Evolutionary conservation across 192 early-diverging fungal genomes (phyloP).

Genomic region (Dissophora globulifera): DNA sequence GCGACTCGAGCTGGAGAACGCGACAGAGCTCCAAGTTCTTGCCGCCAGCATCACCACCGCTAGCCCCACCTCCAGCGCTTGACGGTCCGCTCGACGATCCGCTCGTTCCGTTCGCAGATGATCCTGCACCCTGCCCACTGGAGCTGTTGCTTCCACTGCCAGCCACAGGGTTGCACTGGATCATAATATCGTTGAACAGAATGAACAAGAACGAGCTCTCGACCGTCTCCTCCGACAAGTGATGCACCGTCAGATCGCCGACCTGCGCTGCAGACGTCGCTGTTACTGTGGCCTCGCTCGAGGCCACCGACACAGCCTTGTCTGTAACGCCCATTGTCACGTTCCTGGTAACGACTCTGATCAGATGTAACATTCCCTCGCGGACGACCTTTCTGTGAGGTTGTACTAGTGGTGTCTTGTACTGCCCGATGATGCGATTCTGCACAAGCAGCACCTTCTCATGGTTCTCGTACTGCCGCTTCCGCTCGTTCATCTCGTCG

Average conservation of each 20-base stretch:
- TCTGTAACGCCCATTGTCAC: conserved; percentile 46
- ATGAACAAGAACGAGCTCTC: conserved; percentile 63
- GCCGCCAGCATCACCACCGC: neutral
- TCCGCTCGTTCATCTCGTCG: conserved; percentile 87
- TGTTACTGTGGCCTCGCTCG: no score
- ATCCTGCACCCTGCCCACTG: neutral
- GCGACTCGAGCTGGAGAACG: conserved; percentile 46
- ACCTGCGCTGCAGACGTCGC: neutral
- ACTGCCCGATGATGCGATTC: conserved; percentile 48
- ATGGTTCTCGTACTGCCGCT: conserved; percentile 77
- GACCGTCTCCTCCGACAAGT: conserved; percentile 54
- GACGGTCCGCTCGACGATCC: no score
- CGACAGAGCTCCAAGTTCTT: conserved; percentile 38
- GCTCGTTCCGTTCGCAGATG: neutral
- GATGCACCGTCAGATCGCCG: conserved; percentile 36
- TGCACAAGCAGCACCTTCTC: conserved; percentile 61
- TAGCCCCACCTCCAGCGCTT: neutral
- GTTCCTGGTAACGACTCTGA: conserved; percentile 48
- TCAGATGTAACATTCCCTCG: conserved; percentile 63
- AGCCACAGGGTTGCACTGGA: conserved; percentile 54
- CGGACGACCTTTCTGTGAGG: conserved; percentile 65
- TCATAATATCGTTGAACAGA: conserved; percentile 72
- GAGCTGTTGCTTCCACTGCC: neutral
- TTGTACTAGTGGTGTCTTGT: conserved; percentile 55
- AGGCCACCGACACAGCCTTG: neutral